Base-by-base conservation (phyloP, 768 basidiomycete genomes). In the Mycena epipterygia region DNA sequence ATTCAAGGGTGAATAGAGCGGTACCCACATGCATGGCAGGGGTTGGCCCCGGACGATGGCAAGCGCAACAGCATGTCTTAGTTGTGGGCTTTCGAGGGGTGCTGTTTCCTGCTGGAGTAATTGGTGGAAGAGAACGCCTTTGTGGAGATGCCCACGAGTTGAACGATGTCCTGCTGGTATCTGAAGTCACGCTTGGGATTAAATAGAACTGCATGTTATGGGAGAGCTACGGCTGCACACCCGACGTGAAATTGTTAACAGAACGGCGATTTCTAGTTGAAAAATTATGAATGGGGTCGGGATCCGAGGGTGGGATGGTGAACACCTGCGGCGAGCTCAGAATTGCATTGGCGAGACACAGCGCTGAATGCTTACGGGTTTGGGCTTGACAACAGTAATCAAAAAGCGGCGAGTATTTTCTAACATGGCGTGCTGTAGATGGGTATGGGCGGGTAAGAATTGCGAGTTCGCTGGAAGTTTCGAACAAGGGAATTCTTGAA, bases 281-380 rank as follows among this genome's bases (percentile, higher is more conserved):
- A 21, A 73, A 73, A 44, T 70, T 55, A 42, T 70, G 72, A 23
- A 55, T 37, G 3, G 72, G 72, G 55, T 73, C 65, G 19, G 72
- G 67, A 42, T 73, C 72, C 12, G 72, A 73, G 8, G 68, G 68
- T 44, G 72, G 72, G 35, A 73, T 67, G 55, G 30, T 42, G 25
- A 70, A 70, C 46, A 30, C 63, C 71, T 72, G 23, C 51, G n/a
- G 49, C 33, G 49, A 48, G 52, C 13, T n/a, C 30, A 32, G 12
- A 35, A 53, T 23, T 5, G 33, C 13, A 12, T 21, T 62, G n/a
- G 16, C 29, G 44, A 32, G 21, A n/a, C 9, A 29, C 32, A 21
- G 59, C 19, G 23, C 7, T 39, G n/a, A 29, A 52, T 21, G 57
- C 55, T 55, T 44, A 66, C 64, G 13, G 70, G 70, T 19, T 71